Percentiles rank a stretch among this genome's conserved stretches.
phyloP scores from a whole-genome alignment of 306 rosid genomes.

The Lotus japonicus region DNA sequence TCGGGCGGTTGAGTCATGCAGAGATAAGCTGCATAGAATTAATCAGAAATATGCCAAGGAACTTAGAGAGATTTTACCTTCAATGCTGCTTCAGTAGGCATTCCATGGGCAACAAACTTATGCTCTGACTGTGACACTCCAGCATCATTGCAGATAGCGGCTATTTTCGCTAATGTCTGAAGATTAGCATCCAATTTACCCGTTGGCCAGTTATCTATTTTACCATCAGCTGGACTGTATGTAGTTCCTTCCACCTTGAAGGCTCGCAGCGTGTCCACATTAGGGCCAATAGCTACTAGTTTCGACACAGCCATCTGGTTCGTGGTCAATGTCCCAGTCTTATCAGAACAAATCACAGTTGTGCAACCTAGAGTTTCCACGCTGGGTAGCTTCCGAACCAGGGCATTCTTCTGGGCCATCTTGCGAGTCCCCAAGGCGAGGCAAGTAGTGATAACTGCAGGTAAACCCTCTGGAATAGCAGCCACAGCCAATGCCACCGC shows the following conservation, averaged over 20 bases:
- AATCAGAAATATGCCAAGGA: neutral
- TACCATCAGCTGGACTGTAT: slow-evolving; percentile 59
- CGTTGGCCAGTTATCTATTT: slow-evolving; percentile 51
- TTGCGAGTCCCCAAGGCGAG: slow-evolving; percentile 50
- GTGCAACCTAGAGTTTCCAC: slow-evolving; percentile 58
- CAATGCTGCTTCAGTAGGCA: slow-evolving; percentile 80
- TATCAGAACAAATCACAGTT: slow-evolving; percentile 55
- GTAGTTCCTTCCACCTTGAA: slow-evolving; percentile 78
- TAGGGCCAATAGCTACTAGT: slow-evolving; percentile 60
- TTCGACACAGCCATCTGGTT: slow-evolving; percentile 79
- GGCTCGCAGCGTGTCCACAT: slow-evolving; percentile 30
- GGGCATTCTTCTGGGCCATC: slow-evolving; percentile 58
- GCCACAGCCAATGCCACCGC: slow-evolving; percentile 62
- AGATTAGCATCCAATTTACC: slow-evolving; percentile 62
- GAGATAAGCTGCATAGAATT: neutral
- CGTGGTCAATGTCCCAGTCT: slow-evolving; percentile 50
- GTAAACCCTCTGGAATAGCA: slow-evolving; percentile 58
- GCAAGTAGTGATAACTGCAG: slow-evolving; percentile 51
- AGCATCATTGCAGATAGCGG: slow-evolving; percentile 70
- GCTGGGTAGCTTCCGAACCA: slow-evolving; percentile 67
- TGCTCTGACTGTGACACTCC: slow-evolving; percentile 46
- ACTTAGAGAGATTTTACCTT: slow-evolving; percentile 30
- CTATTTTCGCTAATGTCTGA: slow-evolving; percentile 61
- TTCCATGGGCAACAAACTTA: slow-evolving; percentile 55
- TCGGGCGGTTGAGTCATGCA: neutral